phyloP scores from a whole-genome alignment of 306 rosid genomes.

The Gynostemma pentaphyllum region DNA sequence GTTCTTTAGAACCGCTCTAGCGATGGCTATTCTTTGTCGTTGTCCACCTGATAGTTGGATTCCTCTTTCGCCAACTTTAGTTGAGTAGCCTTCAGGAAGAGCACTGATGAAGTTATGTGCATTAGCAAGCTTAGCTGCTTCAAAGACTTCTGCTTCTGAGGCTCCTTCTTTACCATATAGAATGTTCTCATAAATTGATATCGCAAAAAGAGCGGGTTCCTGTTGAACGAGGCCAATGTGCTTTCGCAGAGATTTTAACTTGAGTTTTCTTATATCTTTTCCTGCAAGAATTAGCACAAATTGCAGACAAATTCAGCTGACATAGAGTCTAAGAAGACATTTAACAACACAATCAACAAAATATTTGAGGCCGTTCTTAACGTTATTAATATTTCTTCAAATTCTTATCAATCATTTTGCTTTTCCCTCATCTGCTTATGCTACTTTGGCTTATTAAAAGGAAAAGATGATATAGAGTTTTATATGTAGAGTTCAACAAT shows the following conservation, averaged over 20 bases:
- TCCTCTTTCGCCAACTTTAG: conserved; percentile 92
- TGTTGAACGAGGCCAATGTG: conserved; percentile 91
- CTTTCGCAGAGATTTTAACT: conserved; percentile 66
- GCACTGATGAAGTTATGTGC: conserved; percentile 76
- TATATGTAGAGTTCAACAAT: too few species aligned
- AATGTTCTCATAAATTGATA: conserved; percentile 76
- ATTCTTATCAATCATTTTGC: too few species aligned
- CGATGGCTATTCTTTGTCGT: conserved; percentile 84
- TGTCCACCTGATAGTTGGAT: conserved; percentile 94
- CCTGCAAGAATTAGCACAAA: too few species aligned
- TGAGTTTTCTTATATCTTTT: conserved; percentile 61
- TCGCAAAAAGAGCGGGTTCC: conserved; percentile 91
- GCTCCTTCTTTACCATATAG: conserved; percentile 84
- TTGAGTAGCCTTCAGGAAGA: conserved; percentile 87
- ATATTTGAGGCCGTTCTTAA: too few species aligned
- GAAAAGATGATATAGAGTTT: not conserved
- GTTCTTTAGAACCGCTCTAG: conserved; percentile 74
- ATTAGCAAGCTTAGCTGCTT: conserved; percentile 86
- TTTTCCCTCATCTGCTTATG: too few species aligned
- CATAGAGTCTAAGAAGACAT: too few species aligned
- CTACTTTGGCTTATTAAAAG: too few species aligned
- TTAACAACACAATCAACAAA: too few species aligned
- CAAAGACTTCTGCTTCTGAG: conserved; percentile 68
- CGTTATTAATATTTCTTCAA: too few species aligned
- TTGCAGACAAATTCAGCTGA: too few species aligned